Conservation (phyloP, 257 asterid genomes). For the Scutellaria barbata region DNA sequence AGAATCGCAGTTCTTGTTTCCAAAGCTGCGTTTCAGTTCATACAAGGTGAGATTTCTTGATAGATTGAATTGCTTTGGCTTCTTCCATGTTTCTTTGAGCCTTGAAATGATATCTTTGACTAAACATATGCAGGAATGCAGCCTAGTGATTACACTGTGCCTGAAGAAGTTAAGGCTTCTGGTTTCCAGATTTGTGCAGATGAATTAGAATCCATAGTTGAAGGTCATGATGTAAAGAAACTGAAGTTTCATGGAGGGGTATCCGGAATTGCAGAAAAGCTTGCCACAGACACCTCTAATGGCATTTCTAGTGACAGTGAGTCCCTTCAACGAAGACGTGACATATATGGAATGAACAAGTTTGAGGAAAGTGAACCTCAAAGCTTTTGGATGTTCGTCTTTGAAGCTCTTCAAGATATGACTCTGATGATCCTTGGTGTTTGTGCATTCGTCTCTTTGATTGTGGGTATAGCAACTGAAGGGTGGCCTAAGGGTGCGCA, state of each 20-base stretch:
- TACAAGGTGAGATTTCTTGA: conserved; percentile 60
- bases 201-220: conserved; percentile 81
- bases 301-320: conserved; percentile 61
- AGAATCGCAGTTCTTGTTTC: conserved; percentile 93
- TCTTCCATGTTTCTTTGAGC: background rate
- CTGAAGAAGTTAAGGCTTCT: conserved; percentile 66
- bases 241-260: conserved; percentile 78
- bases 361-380: conserved; percentile 59
- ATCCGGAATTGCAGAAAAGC: conserved; percentile 61
- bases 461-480: conserved; percentile 84
- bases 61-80: background rate
- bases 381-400: conserved; percentile 81
- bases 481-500: conserved; percentile 98
- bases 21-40: conserved; percentile 89
- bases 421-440: conserved; percentile 91
- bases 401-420: conserved; percentile 95
- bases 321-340: conserved; percentile 53
- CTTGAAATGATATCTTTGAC: background rate
- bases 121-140: conserved; percentile 58
- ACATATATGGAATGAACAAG: conserved; percentile 66
- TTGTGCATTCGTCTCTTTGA: conserved; percentile 77
- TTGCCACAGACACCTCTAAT: conserved; percentile 50
- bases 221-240: conserved; percentile 78
- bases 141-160: conserved; percentile 68
- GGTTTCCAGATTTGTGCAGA: conserved; percentile 86